These are phyloP conservation scores for Trichoderma asperelloides DNA, from an alignment of 495 filamentous ascomycete species.

Conservation along the genomic window DNA sequence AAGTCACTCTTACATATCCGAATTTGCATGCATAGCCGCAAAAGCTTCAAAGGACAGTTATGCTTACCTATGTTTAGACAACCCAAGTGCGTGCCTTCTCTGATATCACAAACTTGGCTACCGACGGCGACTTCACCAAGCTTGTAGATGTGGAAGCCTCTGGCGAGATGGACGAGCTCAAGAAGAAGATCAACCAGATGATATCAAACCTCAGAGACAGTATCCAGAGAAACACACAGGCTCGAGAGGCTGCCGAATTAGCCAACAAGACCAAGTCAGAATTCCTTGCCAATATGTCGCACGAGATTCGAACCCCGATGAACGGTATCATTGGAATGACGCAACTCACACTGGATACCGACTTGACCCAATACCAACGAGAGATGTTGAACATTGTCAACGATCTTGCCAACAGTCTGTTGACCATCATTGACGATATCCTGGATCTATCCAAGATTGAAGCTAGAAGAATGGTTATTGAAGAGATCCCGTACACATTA, in stretches of 20 bases:
- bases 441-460: constrained; percentile 99
- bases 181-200: constrained; percentile 99
- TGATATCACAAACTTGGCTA: constrained; percentile 94
- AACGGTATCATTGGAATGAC: constrained; percentile 86
- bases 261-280: constrained; percentile 99
- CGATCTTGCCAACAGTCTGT: constrained; percentile 88
- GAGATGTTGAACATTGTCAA: constrained; percentile 99
- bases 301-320: constrained; percentile 98
- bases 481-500: constrained; percentile 93
- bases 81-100: constrained; percentile 97
- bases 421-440: constrained; percentile 99
- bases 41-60: background rate
- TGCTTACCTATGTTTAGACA: constrained; percentile 40
- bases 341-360: constrained; percentile 91
- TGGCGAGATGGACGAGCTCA: constrained; percentile 98
- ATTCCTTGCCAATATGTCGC: constrained; percentile 98
- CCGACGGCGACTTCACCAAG: constrained; percentile 93
- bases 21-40: background rate
- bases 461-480: constrained; percentile 98
- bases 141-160: constrained; percentile 97
- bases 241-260: constrained; percentile 90
- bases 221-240: constrained; percentile 95
- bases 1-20: constrained; percentile 10
- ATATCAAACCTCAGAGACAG: constrained; percentile 90
- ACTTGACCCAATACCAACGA: constrained; percentile 86